Conservation (phyloP, 805 yeast species). For the Saccharomycopsis lassenensis region DNA sequence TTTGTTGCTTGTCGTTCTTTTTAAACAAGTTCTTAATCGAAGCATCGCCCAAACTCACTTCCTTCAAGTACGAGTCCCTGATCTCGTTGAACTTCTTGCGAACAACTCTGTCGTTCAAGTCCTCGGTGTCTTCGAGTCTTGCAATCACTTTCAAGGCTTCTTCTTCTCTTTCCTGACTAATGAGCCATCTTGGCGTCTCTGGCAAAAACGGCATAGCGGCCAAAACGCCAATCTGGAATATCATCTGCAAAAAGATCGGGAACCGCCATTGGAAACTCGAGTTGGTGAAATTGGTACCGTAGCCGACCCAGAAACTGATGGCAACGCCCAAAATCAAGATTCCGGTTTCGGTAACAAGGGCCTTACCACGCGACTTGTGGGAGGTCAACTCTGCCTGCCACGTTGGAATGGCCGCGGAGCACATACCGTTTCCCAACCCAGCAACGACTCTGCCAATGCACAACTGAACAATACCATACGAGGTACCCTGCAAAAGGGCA, state of each 20-base stretch:
- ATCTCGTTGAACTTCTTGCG: conserved; percentile 1
- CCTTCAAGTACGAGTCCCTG: background rate
- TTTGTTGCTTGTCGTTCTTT: conserved; percentile 28
- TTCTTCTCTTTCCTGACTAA: conserved; percentile 30
- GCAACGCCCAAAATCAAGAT: conserved; percentile 61
- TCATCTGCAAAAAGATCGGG: conserved; percentile 60
- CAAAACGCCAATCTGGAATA: conserved; percentile 34
- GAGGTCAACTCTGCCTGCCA: conserved; percentile 70
- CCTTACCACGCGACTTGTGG: conserved; percentile 52
- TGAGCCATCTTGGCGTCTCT: conserved; percentile 47
- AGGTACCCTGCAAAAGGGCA: conserved; percentile 38
- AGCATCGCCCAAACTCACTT: conserved; percentile 3
- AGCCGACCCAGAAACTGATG: conserved; percentile 64
- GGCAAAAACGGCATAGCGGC: conserved; percentile 25
- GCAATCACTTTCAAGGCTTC: conserved; percentile 25
- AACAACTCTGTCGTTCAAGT: conserved; percentile 23
- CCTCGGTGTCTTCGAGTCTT: conserved; percentile 40
- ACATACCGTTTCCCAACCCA: conserved; percentile 66
- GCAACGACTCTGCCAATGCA: conserved; percentile 53
- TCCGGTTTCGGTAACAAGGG: conserved; percentile 60
- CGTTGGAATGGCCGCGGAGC: conserved; percentile 67
- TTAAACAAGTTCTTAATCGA: conserved; percentile 1
- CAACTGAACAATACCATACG: conserved; percentile 32
- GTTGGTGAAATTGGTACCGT: conserved; percentile 48
- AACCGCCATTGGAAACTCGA: conserved; percentile 58